phyloP scores from a whole-genome alignment of 225 moss, liverwort and hornwort species.

The Pseudoscleropodium purum region DNA sequence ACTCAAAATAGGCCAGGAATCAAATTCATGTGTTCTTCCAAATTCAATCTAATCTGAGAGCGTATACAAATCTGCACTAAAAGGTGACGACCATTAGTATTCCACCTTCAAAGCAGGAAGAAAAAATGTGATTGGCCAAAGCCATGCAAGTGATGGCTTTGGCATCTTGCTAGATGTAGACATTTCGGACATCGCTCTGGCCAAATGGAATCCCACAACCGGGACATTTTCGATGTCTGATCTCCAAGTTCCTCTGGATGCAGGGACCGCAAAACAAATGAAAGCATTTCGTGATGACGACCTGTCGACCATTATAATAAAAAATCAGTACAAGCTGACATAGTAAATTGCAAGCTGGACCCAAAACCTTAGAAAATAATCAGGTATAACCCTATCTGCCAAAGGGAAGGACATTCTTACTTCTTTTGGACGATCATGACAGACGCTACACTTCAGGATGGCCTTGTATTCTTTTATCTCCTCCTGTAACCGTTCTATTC shows the following conservation, averaged over 20 bases:
- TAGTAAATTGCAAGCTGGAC: not conserved
- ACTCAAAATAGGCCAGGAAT: constrained; percentile 11
- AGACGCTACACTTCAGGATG: constrained; percentile 90
- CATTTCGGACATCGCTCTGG: constrained; percentile 93
- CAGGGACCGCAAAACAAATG: constrained; percentile 98
- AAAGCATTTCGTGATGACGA: constrained; percentile 96
- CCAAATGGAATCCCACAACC: constrained; percentile 98
- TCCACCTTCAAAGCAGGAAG: constrained; percentile 21
- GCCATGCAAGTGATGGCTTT: not conserved
- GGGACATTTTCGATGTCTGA: constrained; percentile 96
- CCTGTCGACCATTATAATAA: constrained; percentile 35
- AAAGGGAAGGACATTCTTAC: constrained; percentile 23
- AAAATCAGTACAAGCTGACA: not conserved
- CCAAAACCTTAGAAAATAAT: not conserved
- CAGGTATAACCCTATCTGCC: not conserved
- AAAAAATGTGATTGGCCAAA: constrained; percentile 13
- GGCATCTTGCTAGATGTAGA: constrained; percentile 64
- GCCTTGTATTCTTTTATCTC: constrained; percentile 97
- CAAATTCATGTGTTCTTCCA: constrained; percentile 28
- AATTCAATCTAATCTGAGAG: constrained; percentile 24
- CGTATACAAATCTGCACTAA: constrained; percentile 27
- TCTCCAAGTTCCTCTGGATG: constrained; percentile 93
- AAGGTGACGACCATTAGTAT: not conserved
- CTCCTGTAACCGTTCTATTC: constrained; percentile 78
- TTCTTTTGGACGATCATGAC: constrained; percentile 97